Evolutionary conservation across 352 stramenopile genomes (phyloP), one percentile per base, ranked within the genome.

Genomic region (Pythium oligandrum): DNA sequence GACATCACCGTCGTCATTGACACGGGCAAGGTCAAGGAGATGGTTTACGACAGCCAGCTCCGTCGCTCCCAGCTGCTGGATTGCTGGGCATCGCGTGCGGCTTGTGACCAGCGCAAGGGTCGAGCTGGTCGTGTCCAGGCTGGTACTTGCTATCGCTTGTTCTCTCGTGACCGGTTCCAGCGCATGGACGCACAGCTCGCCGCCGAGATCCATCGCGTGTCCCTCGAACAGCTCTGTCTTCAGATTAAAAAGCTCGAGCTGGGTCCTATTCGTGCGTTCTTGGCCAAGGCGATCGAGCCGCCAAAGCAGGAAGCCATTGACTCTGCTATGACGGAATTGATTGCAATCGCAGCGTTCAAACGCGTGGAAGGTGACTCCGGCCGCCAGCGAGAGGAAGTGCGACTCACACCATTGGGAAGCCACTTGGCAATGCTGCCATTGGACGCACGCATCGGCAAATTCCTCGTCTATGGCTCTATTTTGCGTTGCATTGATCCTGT

Each of bases 351-450:
- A 12, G 94, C 91, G 31, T 93, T 98, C 55, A 59, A 73, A 53
- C 59, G 40, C 4, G 60, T 81, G 39, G 39, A 43, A 4, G 53
- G 59, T 1, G 44, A 61, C 4, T 33, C 32, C 8, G 44, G 40
- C 17, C 35, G 4, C 4, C 55, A 58, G 31, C 36, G 40, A 30
- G 78, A 88, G 54, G 59, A 86, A 43, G 76, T 90, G 11, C 50
- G 53, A 12, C 64, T 99, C 34, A 99, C 97, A 43, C 89, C 96
- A 10, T 71, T 99, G 0, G 97, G 97, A 3, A 80, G 80, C 12
- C 78, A 91, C 55, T 66, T 93, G 54, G 80, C 77, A 3, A 90
- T 88, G 77, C 64, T 94, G 31, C 84, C 86, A 9, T 61, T 96
- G 38, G 84, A 96, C 50, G 86, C 86, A 17, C 86, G 85, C 12